Percentiles rank a stretch among this genome's conserved stretches.
These are phyloP conservation scores for Teunomyces barrocoloradensis DNA, from an alignment of 805 yeast genomes.

Conservation along the genomic window DNA sequence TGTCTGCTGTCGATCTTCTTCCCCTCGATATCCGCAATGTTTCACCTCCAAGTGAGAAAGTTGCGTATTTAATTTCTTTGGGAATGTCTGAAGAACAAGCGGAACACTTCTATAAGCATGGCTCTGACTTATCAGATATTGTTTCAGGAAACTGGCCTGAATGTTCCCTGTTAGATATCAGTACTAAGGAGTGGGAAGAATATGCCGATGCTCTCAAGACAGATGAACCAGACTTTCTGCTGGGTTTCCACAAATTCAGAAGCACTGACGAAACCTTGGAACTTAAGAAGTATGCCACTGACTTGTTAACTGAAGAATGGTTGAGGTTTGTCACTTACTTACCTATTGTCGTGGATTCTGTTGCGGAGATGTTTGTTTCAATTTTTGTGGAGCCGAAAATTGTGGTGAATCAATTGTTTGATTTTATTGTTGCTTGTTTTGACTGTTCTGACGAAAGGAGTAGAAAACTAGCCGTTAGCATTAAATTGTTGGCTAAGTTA, in stretches of 20 bases:
- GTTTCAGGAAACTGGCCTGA: slow-evolving; percentile 12
- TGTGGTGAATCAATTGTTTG: slow-evolving; percentile 9
- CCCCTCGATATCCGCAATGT: slow-evolving; percentile 32
- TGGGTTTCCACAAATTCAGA: slow-evolving; percentile 11
- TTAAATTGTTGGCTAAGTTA: slow-evolving; percentile 12
- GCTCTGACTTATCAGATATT: slow-evolving; percentile 13
- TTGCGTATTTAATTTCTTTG: slow-evolving; percentile 21
- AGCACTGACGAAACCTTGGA: slow-evolving; percentile 10
- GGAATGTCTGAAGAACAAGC: slow-evolving; percentile 25
- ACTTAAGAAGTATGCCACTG: background rate
- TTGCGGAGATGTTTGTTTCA: slow-evolving; percentile 18
- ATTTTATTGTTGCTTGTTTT: slow-evolving; percentile 11
- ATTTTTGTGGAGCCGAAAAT: slow-evolving; percentile 7
- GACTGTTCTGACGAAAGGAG: slow-evolving; percentile 9
- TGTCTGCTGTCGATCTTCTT: slow-evolving; percentile 35
- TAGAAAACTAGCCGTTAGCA: slow-evolving; percentile 8
- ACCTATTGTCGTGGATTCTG: slow-evolving; percentile 17
- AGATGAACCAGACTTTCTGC: slow-evolving; percentile 8
- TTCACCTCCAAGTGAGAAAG: slow-evolving; percentile 34
- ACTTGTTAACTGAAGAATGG: slow-evolving; percentile 13
- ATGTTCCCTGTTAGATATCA: slow-evolving; percentile 17
- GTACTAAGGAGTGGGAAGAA: slow-evolving; percentile 14
- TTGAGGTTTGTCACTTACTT: slow-evolving; percentile 17
- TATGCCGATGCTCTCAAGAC: slow-evolving; percentile 7
- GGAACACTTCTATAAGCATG: slow-evolving; percentile 27